Percentiles rank a stretch among this genome's conserved stretches.
phyloP scores from a whole-genome alignment of 495 filamentous ascomycete genomes.

The Peziza echinospora region DNA sequence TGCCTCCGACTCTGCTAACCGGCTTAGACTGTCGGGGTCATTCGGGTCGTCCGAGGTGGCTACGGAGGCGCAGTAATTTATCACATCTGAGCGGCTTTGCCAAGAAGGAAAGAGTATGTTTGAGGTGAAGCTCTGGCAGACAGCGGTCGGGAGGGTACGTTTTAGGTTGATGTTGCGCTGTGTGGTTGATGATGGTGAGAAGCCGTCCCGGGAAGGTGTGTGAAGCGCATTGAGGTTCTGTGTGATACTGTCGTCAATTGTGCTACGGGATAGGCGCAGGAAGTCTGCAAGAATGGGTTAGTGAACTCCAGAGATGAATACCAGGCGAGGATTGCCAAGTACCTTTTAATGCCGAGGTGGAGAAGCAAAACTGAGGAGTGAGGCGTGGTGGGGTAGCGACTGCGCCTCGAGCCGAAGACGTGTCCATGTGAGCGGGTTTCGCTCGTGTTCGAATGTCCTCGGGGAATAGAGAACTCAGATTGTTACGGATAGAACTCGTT shows the following conservation, averaged over 20 bases:
- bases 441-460: too few species aligned
- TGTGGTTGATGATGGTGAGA: constrained; percentile 60
- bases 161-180: constrained; percentile 30
- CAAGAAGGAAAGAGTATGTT: constrained; percentile 72
- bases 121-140: constrained; percentile 57
- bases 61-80: constrained; percentile 77
- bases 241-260: constrained; percentile 79
- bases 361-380: constrained; percentile 85
- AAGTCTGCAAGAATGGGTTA: constrained; percentile 42
- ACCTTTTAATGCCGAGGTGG: constrained; percentile 68
- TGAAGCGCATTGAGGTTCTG: constrained; percentile 83
- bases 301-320: background rate
- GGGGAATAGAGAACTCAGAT: too few species aligned
- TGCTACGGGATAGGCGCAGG: constrained; percentile 61
- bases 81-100: constrained; percentile 63
- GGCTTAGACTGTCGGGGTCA: constrained; percentile 54
- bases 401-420: background rate
- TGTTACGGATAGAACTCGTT: too few species aligned
- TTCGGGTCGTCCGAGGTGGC: constrained; percentile 73
- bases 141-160: constrained; percentile 21
- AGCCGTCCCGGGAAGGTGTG: constrained; percentile 47
- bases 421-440: too few species aligned
- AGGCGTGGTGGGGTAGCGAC: constrained; percentile 31
- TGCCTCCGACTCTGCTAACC: constrained; percentile 45
- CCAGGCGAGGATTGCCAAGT: constrained; percentile 4